These are phyloP conservation scores for Ogataea angusta DNA, from an alignment of 805 yeast species.

Conservation along the genomic window DNA sequence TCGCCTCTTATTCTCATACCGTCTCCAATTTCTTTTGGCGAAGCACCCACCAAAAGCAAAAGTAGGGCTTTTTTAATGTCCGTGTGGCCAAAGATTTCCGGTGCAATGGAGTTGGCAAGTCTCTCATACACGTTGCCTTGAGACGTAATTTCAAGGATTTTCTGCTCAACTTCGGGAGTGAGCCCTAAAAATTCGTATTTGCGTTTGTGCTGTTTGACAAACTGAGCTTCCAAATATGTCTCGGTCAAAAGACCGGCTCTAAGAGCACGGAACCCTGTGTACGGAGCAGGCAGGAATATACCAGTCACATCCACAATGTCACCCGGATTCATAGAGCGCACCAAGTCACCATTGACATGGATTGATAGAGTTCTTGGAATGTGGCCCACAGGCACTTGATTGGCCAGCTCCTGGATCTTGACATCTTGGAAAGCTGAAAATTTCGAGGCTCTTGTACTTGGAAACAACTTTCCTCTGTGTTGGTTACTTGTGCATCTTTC, in stretches of 20 bases:
- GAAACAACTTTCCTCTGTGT: conserved; percentile 82
- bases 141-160: conserved; percentile 51
- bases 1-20: conserved; percentile 98
- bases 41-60: conserved; percentile 88
- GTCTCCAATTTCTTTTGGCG: conserved; percentile 89
- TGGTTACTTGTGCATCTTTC: conserved; percentile 73
- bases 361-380: conserved; percentile 85
- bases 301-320: conserved; percentile 93
- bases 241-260: conserved; percentile 92
- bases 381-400: conserved; percentile 97
- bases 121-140: conserved; percentile 75
- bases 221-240: conserved; percentile 87
- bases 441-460: conserved; percentile 94
- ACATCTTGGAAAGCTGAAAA: conserved; percentile 95
- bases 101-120: conserved; percentile 88
- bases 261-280: conserved; percentile 91
- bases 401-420: conserved; percentile 88
- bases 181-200: conserved; percentile 68
- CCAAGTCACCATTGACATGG: conserved; percentile 90
- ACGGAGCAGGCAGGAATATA: conserved; percentile 88
- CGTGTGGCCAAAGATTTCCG: conserved; percentile 91
- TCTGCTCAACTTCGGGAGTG: conserved; percentile 51
- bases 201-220: conserved; percentile 81
- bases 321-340: conserved; percentile 86
- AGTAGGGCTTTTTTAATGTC: conserved; percentile 92